A percentile compares a stretch with the other conserved stretches of the same genome.
Conservation (phyloP, 495 filamentous ascomycete genomes). For the Hyaloscypha hepaticicola region DNA sequence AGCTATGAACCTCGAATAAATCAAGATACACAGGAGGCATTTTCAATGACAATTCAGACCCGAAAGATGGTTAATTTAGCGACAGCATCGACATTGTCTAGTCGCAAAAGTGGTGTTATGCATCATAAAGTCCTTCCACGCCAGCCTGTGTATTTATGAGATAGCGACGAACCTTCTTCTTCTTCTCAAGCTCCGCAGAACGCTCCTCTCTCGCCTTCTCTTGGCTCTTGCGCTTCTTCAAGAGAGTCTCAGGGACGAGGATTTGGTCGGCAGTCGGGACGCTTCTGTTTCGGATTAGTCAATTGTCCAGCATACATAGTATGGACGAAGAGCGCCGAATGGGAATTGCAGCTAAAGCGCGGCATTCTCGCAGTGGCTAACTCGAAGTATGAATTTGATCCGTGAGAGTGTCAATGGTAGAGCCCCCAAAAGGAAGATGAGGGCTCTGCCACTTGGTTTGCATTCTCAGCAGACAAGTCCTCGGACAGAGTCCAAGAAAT, state of each 20-base stretch:
- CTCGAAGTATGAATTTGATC: constrained; percentile 78
- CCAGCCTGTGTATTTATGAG: constrained; percentile 42
- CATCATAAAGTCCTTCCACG: constrained; percentile 55
- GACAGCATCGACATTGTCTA: constrained; percentile 97
- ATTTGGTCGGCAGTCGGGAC: constrained; percentile 89
- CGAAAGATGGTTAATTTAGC: constrained; percentile 99
- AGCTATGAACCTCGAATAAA: constrained; percentile 15
- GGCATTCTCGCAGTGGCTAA: constrained; percentile 83
- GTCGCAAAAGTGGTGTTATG: constrained; percentile 75
- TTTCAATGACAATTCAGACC: constrained; percentile 67
- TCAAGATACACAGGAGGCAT: constrained; percentile 24
- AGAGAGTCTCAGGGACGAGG: constrained; percentile 94
- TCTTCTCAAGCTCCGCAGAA: constrained; percentile 74
- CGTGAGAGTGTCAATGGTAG: constrained; percentile 52
- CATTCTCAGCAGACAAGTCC: constrained; percentile 79
- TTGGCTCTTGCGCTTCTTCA: constrained; percentile 99
- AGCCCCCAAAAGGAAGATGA: constrained; percentile 3
- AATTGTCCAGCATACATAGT: constrained; percentile 59
- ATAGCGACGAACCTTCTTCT: constrained; percentile 75
- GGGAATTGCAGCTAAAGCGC: constrained; percentile 81
- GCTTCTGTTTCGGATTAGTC: constrained; percentile 55
- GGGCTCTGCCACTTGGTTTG: constrained; percentile 14
- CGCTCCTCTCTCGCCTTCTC: constrained; percentile 94
- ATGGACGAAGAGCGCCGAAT: constrained; percentile 74
- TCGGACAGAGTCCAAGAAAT: constrained; percentile 59